These are phyloP conservation scores for Paraconiothyrium brasiliense DNA, from an alignment of 2,329 filamentous ascomycete species.

Conservation along the genomic window DNA sequence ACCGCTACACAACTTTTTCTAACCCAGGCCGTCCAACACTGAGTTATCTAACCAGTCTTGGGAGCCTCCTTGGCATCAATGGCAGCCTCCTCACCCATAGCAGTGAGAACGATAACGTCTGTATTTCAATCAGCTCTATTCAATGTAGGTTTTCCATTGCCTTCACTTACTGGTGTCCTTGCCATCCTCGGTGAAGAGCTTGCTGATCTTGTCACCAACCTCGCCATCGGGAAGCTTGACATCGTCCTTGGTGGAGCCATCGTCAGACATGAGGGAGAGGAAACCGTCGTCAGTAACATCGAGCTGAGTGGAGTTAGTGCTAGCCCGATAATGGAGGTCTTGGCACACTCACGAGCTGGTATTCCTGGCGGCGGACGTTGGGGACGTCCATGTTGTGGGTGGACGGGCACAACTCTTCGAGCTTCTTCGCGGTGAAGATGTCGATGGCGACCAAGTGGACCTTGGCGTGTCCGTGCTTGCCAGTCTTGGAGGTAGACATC, in stretches of 20 bases:
- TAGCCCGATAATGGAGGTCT: constrained; percentile 8
- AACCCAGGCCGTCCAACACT: constrained; percentile 37
- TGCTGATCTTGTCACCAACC: constrained; percentile 83
- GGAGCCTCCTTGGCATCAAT: constrained; percentile 96
- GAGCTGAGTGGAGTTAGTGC: constrained; percentile 65
- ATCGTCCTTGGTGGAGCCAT: constrained; percentile 90
- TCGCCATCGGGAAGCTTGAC: constrained; percentile 93
- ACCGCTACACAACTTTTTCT: constrained; percentile 37
- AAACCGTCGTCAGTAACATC: constrained; percentile 94
- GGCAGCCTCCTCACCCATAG: constrained; percentile 94
- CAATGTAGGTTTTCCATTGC: background rate
- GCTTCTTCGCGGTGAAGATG: constrained; percentile 99
- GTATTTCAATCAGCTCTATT: constrained; percentile 28
- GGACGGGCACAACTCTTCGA: constrained; percentile 98
- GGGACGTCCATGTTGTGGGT: constrained; percentile 98
- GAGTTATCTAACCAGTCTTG: constrained; percentile 47
- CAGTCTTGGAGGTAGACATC: constrained; percentile 99
- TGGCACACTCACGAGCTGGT: constrained; percentile 81
- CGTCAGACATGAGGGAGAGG: constrained; percentile 91
- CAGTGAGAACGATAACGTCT: constrained; percentile 92
- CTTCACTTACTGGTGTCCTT: constrained; percentile 88
- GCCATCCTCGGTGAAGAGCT: constrained; percentile 81
- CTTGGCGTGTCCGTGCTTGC: constrained; percentile 99
- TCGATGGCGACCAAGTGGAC: constrained; percentile 97
- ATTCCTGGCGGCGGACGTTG: constrained; percentile 89